These are phyloP conservation scores for Axilococcus clingmanii DNA, from an alignment of 139 green algal species.

Conservation along the genomic window DNA sequence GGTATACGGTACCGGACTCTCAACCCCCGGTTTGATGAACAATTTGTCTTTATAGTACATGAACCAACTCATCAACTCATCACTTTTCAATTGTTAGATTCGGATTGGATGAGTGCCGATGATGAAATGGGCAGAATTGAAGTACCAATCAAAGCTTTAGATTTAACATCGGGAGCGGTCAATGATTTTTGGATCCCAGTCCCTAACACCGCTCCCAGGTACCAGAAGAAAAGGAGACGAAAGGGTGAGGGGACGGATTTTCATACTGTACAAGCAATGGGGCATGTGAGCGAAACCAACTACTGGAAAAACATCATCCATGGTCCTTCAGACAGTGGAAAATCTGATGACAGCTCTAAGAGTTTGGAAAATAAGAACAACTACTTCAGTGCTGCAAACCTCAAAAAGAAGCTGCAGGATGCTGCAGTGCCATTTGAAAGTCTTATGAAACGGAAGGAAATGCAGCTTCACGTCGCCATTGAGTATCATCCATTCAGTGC, in stretches of 20 bases:
- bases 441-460: too few species aligned
- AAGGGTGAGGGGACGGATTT: background rate
- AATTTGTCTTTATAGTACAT: constrained; percentile 25
- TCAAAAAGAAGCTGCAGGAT: too few species aligned
- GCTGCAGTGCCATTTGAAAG: too few species aligned
- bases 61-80: constrained; percentile 5
- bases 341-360: too few species aligned
- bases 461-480: too few species aligned
- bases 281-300: background rate
- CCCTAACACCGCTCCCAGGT: background rate
- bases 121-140: background rate
- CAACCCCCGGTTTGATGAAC: constrained; percentile 16
- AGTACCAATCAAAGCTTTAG: constrained; percentile 4
- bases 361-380: too few species aligned
- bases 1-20: constrained; percentile 8
- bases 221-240: background rate
- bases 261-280: background rate
- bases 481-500: too few species aligned
- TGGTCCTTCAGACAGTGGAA: too few species aligned
- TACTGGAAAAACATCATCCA: too few species aligned
- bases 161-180: constrained; percentile 3
- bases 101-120: background rate
- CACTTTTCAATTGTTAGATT: constrained; percentile 10
- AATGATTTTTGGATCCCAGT: constrained; percentile 15
- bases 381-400: too few species aligned